Percentiles rank a stretch among this genome's conserved stretches.
phyloP scores from a whole-genome alignment of 2,329 filamentous ascomycete genomes.

The Fusarium pseudograminearum region DNA sequence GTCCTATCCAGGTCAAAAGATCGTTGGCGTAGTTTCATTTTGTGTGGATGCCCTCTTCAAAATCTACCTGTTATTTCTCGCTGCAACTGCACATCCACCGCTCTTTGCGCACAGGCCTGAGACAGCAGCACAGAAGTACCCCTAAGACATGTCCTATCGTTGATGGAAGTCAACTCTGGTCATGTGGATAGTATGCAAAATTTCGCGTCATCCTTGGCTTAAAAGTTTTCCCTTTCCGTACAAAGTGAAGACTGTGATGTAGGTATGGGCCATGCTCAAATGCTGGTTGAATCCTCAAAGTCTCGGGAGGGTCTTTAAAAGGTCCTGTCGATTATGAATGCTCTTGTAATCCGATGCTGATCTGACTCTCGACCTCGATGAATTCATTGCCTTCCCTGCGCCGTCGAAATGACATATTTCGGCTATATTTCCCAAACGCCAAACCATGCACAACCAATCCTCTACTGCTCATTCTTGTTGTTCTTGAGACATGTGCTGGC shows the following conservation, averaged over 20 bases:
- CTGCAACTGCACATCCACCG: constrained; percentile 31
- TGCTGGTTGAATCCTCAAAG: constrained; percentile 2
- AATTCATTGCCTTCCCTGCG: constrained; percentile 47
- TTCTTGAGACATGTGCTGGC: constrained; percentile 50
- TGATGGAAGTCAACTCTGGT: neutral
- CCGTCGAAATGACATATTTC: constrained; percentile 45
- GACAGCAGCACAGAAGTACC: neutral
- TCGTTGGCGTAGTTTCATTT: constrained; percentile 19
- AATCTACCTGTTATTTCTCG: constrained; percentile 8
- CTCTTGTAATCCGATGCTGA: constrained; percentile 25
- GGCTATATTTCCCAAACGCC: constrained; percentile 51
- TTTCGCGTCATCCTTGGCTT: neutral
- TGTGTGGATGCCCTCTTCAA: constrained; percentile 10
- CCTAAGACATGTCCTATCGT: neutral
- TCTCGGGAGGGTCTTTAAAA: constrained; percentile 17
- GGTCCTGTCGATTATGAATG: constrained; percentile 26
- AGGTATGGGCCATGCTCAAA: neutral
- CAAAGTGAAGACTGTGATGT: neutral
- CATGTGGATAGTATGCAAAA: neutral
- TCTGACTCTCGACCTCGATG: constrained; percentile 19
- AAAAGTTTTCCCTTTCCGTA: neutral
- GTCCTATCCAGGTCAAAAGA: constrained; percentile 9
- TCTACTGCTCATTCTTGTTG: constrained; percentile 25
- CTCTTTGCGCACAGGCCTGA: constrained; percentile 41
- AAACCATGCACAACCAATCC: constrained; percentile 46